Evolutionary conservation across 768 basidiomycete species (phyloP).

Genomic region (Solioccasus polychromus): DNA sequence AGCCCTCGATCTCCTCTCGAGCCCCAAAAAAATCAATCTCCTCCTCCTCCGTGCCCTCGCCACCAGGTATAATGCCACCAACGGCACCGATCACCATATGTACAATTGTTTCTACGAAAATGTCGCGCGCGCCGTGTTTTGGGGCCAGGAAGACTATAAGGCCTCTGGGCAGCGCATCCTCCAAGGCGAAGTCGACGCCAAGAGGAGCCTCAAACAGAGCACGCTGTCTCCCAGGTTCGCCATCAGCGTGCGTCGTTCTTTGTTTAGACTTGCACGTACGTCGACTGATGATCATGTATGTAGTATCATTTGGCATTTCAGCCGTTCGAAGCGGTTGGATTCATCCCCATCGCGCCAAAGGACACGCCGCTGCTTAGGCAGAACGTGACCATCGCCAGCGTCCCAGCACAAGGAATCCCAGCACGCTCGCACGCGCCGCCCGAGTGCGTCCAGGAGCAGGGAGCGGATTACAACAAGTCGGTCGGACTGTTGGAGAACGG

Average conservation of each 20-base stretch:
- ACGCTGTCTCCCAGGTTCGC: conserved; percentile 45
- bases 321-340: conserved; percentile 43
- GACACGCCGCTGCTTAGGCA: conserved; percentile 37
- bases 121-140: conserved; percentile 48
- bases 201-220: conserved; percentile 40
- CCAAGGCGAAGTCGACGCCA: conserved; percentile 52
- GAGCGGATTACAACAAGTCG: conserved; percentile 48
- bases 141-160: conserved; percentile 31
- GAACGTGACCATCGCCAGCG: conserved; percentile 38
- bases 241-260: conserved; percentile 41
- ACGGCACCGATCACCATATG: conserved; percentile 35
- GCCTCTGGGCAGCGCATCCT: conserved; percentile 35
- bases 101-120: conserved; percentile 45
- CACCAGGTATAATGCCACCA: conserved; percentile 48
- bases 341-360: conserved; percentile 26
- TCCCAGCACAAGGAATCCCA: conserved; percentile 37
- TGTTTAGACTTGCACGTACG: too few relatives aligned
- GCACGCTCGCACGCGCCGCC: conserved; percentile 51
- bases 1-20: conserved; percentile 49
- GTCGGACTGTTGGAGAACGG: conserved; percentile 54
- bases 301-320: conserved; percentile 45
- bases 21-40: conserved; percentile 39
- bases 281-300: too few relatives aligned
- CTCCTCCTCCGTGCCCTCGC: conserved; percentile 46
- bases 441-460: conserved; percentile 43